Conservation (phyloP, 2,329 filamentous ascomycete genomes). For the Monilinia vaccinii-corymbosi region DNA sequence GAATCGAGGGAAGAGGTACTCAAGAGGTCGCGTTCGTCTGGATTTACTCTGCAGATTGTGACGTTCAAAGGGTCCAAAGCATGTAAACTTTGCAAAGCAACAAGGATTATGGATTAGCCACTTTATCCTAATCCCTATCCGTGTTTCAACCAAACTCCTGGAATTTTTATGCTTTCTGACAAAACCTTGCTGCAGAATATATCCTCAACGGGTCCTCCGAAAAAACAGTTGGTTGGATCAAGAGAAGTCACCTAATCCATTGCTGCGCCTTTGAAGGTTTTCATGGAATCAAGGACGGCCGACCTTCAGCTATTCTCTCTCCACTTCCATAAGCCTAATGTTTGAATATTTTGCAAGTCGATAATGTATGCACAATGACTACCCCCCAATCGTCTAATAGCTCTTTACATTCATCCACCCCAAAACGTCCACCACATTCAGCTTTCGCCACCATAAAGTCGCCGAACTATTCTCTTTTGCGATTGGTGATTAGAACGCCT, state of each 20-base stretch:
- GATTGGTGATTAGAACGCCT: not conserved
- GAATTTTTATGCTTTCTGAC: not conserved
- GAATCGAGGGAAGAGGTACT: not conserved
- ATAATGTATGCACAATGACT: not conserved
- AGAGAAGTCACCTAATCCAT: not conserved
- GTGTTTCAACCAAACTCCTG: not conserved
- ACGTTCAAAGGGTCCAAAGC: not conserved
- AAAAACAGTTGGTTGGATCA: not conserved
- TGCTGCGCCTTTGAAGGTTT: not conserved
- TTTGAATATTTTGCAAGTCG: not conserved
- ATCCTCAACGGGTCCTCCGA: not conserved
- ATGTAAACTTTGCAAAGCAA: not conserved
- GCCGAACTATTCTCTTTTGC: not conserved
- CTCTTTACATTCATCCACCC: not conserved
- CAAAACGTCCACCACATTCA: not conserved
- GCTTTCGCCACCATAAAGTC: not conserved
- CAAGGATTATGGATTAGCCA: constrained; percentile 1
- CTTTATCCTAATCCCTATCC: not conserved
- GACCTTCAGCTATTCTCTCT: not conserved
- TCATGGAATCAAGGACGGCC: not conserved
- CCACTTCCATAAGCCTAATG: not conserved
- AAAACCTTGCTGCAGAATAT: not conserved
- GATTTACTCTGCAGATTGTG: not conserved
- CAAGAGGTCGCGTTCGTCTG: not conserved
- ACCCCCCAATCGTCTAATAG: not conserved